A percentile compares a stretch with the other conserved stretches of the same genome.
Conservation (phyloP, 2,329 filamentous ascomycete species). For the Hymenoscyphus occultus region DNA sequence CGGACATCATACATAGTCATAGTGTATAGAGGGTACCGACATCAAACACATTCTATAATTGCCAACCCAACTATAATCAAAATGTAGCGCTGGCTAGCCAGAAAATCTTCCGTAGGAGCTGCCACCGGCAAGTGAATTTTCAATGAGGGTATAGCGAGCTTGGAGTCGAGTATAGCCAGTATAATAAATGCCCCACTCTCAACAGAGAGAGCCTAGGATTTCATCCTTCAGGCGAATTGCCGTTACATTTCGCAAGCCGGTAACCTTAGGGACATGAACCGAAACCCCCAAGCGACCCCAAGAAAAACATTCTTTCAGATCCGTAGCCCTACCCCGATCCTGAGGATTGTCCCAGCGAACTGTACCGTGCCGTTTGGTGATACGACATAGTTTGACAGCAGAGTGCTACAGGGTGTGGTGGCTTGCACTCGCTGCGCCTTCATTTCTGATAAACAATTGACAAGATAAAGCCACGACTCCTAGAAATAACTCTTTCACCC, state of each 20-base stretch:
- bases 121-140: not conserved
- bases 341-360: not conserved
- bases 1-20: not conserved
- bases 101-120: not conserved
- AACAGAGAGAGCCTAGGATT: not conserved
- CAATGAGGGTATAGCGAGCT: not conserved
- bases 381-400: conserved; percentile 3
- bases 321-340: not conserved
- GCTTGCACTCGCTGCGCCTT: conserved; percentile 11
- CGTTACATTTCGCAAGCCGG: conserved; percentile 1
- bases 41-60: not conserved
- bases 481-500: conserved; percentile 7
- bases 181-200: not conserved
- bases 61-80: too few species aligned
- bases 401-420: conserved; percentile 3
- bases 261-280: not conserved
- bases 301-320: not conserved
- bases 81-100: too few species aligned
- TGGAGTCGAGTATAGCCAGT: not conserved
- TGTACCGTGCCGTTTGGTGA: not conserved
- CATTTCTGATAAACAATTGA: not conserved
- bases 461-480: conserved; percentile 10
- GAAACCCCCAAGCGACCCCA: conserved; percentile 1
- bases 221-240: conserved; percentile 1
- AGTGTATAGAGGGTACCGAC: not conserved